Evolutionary conservation across 202 grass and related monocot genomes (phyloP).

Genomic region (Panicum hallii): DNA sequence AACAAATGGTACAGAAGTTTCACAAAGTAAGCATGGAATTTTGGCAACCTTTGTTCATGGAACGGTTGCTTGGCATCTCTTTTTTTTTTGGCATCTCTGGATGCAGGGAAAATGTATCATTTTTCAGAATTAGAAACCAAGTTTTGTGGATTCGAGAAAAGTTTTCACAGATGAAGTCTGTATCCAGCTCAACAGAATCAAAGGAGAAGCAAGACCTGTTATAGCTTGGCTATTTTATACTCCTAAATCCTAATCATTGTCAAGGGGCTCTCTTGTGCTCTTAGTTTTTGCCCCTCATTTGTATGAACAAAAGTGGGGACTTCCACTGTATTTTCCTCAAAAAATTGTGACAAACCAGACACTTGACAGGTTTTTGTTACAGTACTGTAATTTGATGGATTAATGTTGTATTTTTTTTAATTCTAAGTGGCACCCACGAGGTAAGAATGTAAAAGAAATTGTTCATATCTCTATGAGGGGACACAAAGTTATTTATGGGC

Average conservation of each 20-base stretch:
- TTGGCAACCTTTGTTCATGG: neutral
- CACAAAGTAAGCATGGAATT: neutral
- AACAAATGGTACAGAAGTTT: neutral
- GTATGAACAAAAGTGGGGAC: neutral
- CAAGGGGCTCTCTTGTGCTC: neutral
- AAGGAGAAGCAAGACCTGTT: neutral
- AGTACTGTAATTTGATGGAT: neutral
- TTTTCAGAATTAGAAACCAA: neutral
- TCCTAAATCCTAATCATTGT: neutral
- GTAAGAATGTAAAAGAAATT: conserved; percentile 7
- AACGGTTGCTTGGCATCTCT: neutral
- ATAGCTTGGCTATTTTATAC: neutral
- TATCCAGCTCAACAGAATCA: neutral
- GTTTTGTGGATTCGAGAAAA: neutral
- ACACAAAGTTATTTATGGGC: neutral
- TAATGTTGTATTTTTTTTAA: neutral
- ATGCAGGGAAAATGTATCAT: neutral
- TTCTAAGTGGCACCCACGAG: neutral
- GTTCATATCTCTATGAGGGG: neutral
- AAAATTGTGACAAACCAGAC: neutral
- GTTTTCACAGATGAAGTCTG: neutral
- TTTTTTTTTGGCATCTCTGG: neutral
- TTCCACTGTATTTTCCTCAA: neutral
- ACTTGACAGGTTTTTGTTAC: neutral
- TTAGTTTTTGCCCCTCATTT: neutral